phyloP scores from a whole-genome alignment of 176 grass and related monocot species.

The Lolium perenne region DNA sequence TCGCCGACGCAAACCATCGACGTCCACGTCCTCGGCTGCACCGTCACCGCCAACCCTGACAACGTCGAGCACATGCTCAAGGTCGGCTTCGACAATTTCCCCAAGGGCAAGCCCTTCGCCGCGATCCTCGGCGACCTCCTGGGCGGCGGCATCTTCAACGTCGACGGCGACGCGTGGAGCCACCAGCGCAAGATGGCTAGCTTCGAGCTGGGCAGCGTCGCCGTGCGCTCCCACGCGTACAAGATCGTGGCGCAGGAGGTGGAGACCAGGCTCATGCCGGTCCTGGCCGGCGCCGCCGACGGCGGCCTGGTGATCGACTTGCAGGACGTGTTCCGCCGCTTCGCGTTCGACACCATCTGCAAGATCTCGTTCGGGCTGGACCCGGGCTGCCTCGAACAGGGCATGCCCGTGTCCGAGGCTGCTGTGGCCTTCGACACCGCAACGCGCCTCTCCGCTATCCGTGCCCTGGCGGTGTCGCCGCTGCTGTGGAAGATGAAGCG shows the following conservation, averaged over 20 bases:
- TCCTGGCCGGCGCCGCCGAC: constrained; percentile 42
- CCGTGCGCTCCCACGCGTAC: constrained; percentile 62
- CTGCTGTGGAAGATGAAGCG: constrained; percentile 69
- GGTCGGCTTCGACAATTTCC: constrained; percentile 5
- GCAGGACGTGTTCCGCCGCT: constrained; percentile 82
- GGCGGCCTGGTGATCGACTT: constrained; percentile 40
- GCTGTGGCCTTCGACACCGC: constrained; percentile 72
- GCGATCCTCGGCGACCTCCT: constrained; percentile 69
- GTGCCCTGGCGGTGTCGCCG: constrained; percentile 43
- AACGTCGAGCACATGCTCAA: constrained; percentile 77
- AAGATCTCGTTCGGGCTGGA: constrained; percentile 89
- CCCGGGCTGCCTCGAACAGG: constrained; percentile 47
- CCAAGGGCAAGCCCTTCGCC: constrained; percentile 17
- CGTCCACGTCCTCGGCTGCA: constrained; percentile 65
- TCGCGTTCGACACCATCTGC: constrained; percentile 90
- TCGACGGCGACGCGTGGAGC: constrained; percentile 68
- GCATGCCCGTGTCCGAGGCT: constrained; percentile 48
- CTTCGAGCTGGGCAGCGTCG: constrained; percentile 74
- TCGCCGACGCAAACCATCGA: constrained; percentile 62
- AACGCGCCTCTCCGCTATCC: constrained; percentile 56
- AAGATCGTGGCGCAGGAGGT: constrained; percentile 61
- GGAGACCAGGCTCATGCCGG: constrained; percentile 47
- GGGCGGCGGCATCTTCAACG: constrained; percentile 83
- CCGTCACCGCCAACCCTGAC: constrained; percentile 66
- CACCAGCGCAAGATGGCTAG: constrained; percentile 87